A percentile compares a stretch with the other conserved stretches of the same genome.
Conservation (phyloP, 352 stramenopile genomes). For the Phytophthora pseudosyringae region DNA sequence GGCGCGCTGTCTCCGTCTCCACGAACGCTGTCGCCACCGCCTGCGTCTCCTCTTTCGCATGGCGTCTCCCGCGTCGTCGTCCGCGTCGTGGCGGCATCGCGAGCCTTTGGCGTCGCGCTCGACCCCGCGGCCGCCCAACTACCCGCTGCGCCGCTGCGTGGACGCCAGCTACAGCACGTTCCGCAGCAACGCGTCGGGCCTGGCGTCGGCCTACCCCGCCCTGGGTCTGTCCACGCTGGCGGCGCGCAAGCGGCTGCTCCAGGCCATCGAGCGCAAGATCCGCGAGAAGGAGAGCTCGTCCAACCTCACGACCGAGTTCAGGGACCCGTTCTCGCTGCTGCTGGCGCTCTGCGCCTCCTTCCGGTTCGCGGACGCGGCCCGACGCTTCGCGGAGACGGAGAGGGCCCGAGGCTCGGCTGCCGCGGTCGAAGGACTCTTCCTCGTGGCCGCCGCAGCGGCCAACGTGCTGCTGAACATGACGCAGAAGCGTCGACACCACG, state of each 20-base stretch:
- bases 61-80: conserved; percentile 12
- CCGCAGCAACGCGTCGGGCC: not conserved
- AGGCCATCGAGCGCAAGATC: conserved; percentile 76
- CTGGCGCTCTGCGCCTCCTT: conserved; percentile 72
- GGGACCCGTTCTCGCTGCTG: conserved; percentile 74
- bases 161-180: conserved; percentile 43
- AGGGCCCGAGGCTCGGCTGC: conserved; percentile 30
- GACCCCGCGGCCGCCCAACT: conserved; percentile 21
- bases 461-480: conserved; percentile 72
- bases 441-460: conserved; percentile 57
- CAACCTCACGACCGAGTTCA: conserved; percentile 75
- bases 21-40: not conserved
- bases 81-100: conserved; percentile 30
- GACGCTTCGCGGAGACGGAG: conserved; percentile 38
- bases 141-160: conserved; percentile 31
- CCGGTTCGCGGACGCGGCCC: conserved; percentile 59
- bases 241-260: conserved; percentile 62
- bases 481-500: conserved; percentile 75
- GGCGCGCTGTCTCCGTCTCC: not conserved
- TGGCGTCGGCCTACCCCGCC: conserved; percentile 13
- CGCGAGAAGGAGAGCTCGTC: conserved; percentile 67
- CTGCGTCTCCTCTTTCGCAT: conserved; percentile 15
- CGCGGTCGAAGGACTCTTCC: conserved; percentile 63
- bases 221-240: conserved; percentile 61
- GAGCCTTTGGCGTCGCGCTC: conserved; percentile 15